phyloP scores from a whole-genome alignment of 352 stramenopile species.

The Phytophthora sansomeana region DNA sequence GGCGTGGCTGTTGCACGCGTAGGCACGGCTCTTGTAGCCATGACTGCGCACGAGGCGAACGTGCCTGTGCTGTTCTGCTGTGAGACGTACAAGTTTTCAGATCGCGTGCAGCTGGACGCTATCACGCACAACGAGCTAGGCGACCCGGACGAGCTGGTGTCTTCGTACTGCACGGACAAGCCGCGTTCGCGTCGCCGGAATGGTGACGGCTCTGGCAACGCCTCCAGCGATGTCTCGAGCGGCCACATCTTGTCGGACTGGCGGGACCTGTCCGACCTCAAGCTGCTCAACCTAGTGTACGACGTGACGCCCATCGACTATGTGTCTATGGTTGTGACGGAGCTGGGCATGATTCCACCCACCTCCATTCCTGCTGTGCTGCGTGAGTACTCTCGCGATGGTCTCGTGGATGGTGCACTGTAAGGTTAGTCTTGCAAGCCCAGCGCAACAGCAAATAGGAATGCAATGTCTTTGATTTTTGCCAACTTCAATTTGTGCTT shows the following conservation, averaged over 20 bases:
- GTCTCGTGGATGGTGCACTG: slow-evolving; percentile 52
- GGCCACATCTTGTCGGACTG: slow-evolving; percentile 85
- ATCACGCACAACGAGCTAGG: slow-evolving; percentile 98
- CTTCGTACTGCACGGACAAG: slow-evolving; percentile 67
- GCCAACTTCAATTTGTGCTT: slow-evolving; percentile 1
- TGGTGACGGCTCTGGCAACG: slow-evolving; percentile 6
- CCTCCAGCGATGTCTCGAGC: slow-evolving; percentile 14
- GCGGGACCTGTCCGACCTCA: slow-evolving; percentile 74
- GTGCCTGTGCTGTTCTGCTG: slow-evolving; percentile 98
- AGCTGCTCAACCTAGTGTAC: slow-evolving; percentile 92
- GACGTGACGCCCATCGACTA: slow-evolving; percentile 98
- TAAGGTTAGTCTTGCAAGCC: slow-evolving; percentile 23
- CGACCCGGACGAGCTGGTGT: slow-evolving; percentile 92
- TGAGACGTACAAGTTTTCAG: slow-evolving; percentile 98
- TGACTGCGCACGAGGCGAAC: slow-evolving; percentile 92
- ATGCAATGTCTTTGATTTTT: slow-evolving; percentile 33
- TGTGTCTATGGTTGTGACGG: slow-evolving; percentile 97
- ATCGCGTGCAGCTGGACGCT: slow-evolving; percentile 97
- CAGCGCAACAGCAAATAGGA: slow-evolving; percentile 12
- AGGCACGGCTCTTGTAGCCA: slow-evolving; percentile 93
- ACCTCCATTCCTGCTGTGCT: slow-evolving; percentile 97
- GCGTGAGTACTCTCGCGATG: slow-evolving; percentile 91
- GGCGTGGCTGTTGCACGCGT: slow-evolving; percentile 92
- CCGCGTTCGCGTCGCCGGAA: slow-evolving; percentile 39
- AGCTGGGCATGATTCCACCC: slow-evolving; percentile 98